phyloP scores from a whole-genome alignment of 1,284 basidiomycete species.

The Cryptococcus sp. region DNA sequence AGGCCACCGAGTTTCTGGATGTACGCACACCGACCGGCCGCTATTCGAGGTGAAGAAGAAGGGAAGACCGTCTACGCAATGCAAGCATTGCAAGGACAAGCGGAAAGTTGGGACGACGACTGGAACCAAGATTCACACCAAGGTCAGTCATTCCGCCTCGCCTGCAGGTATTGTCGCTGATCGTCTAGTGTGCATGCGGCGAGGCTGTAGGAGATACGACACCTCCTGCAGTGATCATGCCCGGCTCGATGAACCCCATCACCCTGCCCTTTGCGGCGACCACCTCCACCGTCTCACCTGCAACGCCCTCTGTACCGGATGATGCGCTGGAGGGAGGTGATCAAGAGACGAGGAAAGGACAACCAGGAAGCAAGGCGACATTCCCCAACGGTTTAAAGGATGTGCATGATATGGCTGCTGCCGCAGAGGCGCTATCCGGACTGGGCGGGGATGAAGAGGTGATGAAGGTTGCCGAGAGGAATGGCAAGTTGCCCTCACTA shows the following conservation, averaged over 20 bases:
- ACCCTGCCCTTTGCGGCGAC: constrained; percentile 32
- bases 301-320: neutral
- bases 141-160: constrained; percentile 28
- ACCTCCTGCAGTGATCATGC: constrained; percentile 5
- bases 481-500: constrained; percentile 28
- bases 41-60: constrained; percentile 76
- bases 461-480: constrained; percentile 29
- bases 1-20: constrained; percentile 70
- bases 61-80: constrained; percentile 71
- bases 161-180: neutral
- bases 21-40: constrained; percentile 68
- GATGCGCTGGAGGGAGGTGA: constrained; percentile 5
- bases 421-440: constrained; percentile 38
- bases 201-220: constrained; percentile 32
- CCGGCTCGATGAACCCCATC: constrained; percentile 48
- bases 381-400: constrained; percentile 47
- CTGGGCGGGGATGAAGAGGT: constrained; percentile 24
- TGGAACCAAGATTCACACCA: constrained; percentile 35
- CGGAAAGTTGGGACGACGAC: constrained; percentile 53
- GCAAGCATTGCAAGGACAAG: constrained; percentile 66
- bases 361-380: constrained; percentile 36
- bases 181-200: constrained; percentile 39
- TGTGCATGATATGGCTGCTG: constrained; percentile 44
- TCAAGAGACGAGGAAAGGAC: constrained; percentile 35
- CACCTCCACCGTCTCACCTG: neutral